Evolutionary conservation across 2,329 filamentous ascomycete genomes (phyloP), one percentile per base, ranked within the genome.

Genomic region (Neofusicoccum laricinum): DNA sequence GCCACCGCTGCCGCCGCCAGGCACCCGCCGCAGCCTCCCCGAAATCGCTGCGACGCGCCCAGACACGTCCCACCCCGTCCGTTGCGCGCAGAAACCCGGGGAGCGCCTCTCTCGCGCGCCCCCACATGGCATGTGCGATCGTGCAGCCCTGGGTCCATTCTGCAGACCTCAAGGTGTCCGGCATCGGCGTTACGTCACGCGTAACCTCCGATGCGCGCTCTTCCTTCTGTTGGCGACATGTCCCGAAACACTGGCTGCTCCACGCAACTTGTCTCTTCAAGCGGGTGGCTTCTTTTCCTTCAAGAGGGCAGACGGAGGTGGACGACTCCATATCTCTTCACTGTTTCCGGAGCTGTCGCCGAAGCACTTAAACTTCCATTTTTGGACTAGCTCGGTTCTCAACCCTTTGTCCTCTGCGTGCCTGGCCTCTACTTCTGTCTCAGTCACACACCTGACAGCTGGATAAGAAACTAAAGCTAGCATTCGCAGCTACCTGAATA

Each of bases 171-270:
- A 46, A 25, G 30, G 41, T 59, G 40, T 46, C 55, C 55, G 40
- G 55, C 55, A 59, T 59, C 55, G 55, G 55, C 40, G 19, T 59
- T 59, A 59, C 55, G 55, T 59, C 55, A 59, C 55, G 55, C 25
- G 55, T 59, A 2, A 34, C 32, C 55, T 45, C 53, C 25, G 53
- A 19, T 43, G 17, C 30, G 25, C 41, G 55, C 40, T 58, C 53
- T 6, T 57, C 55, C n/a, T 40, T 12, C 8, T 14, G 17, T 21
- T 19, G 15, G n/a, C 11, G 19, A 14, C 11, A 2, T 38, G 12
- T 14, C 36, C 36, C 6, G 36, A n/a, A 43, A 38, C 49, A 51
- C 4, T 6, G 25, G 25, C 25, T 30, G 25, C 25, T 30, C 25
- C 25, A 6, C 7, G 25, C 7, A 30, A 30, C 25, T 6, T 30